These are phyloP conservation scores for Drosera capensis DNA, from an alignment of 148 eudicot species.

Conservation along the genomic window DNA sequence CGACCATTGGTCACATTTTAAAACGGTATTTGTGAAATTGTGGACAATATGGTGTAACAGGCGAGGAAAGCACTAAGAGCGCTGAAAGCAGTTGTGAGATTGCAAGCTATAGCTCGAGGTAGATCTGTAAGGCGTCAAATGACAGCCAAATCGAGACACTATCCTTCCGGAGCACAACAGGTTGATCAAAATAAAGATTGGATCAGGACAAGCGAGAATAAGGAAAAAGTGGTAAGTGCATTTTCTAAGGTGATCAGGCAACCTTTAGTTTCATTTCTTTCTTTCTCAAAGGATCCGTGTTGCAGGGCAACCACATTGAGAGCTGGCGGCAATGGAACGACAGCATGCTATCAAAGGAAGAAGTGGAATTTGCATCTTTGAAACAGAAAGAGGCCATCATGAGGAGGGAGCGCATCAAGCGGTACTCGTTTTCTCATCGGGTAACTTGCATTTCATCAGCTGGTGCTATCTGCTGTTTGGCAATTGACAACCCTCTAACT, in stretches of 20 bases:
- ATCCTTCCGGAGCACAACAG: conserved; percentile 1
- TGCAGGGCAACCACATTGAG: conserved; percentile 38
- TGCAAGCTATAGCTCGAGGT: conserved; percentile 56
- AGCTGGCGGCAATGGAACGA: conserved; percentile 38
- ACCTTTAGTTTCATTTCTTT: too few relatives aligned
- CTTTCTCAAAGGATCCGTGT: neutral
- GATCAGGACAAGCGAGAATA: neutral
- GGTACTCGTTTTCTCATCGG: conserved; percentile 61
- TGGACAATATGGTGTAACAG: conserved; percentile 9
- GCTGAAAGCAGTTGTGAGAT: conserved; percentile 42
- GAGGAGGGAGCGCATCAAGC: conserved; percentile 64
- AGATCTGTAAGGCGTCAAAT: conserved; percentile 32
- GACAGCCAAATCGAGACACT: conserved; percentile 17
- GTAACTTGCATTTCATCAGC: conserved; percentile 18
- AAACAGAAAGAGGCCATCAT: conserved; percentile 36
- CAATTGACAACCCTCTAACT: too few relatives aligned
- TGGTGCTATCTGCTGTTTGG: too few relatives aligned
- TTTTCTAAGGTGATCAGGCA: neutral
- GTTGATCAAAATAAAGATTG: neutral
- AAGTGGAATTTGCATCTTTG: conserved; percentile 30
- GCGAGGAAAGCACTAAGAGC: conserved; percentile 59
- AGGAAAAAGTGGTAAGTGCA: neutral
- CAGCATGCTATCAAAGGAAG: conserved; percentile 34
- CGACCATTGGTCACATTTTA: too few relatives aligned
- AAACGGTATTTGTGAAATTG: neutral